Conservation (phyloP, 1,139 yeast species). For the Taiozyma onychis region DNA sequence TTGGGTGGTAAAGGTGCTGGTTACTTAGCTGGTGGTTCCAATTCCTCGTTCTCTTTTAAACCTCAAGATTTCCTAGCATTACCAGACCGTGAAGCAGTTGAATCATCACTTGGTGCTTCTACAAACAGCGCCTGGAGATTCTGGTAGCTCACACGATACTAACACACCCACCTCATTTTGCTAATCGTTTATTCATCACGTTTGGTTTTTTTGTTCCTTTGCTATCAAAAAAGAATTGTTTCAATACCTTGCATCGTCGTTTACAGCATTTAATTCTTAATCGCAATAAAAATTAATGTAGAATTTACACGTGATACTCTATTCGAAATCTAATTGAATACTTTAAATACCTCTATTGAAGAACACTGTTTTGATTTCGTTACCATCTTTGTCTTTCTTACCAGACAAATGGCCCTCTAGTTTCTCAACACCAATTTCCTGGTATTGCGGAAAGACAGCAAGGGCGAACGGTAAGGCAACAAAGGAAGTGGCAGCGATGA, state of each 20-base stretch:
- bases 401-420: slow-evolving; percentile 62
- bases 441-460: slow-evolving; percentile 91
- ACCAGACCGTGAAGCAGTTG: slow-evolving; percentile 41
- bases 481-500: slow-evolving; percentile 80
- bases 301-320: neutral
- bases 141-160: slow-evolving; percentile 36
- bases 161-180: neutral
- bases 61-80: slow-evolving; percentile 35
- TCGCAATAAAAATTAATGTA: neutral
- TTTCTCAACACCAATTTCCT: slow-evolving; percentile 47
- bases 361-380: slow-evolving; percentile 54
- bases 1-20: slow-evolving; percentile 92
- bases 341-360: slow-evolving; percentile 86
- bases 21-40: slow-evolving; percentile 25
- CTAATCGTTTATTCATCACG: neutral
- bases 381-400: slow-evolving; percentile 59
- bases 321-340: neutral
- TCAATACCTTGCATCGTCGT: neutral
- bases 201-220: neutral
- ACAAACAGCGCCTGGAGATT: slow-evolving; percentile 47
- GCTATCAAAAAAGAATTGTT: neutral
- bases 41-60: slow-evolving; percentile 24
- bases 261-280: neutral
- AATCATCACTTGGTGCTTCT: slow-evolving; percentile 39
- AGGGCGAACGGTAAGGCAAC: slow-evolving; percentile 90